phyloP scores from a whole-genome alignment of 805 yeast species.

The Kodamaea neixiangensis region DNA sequence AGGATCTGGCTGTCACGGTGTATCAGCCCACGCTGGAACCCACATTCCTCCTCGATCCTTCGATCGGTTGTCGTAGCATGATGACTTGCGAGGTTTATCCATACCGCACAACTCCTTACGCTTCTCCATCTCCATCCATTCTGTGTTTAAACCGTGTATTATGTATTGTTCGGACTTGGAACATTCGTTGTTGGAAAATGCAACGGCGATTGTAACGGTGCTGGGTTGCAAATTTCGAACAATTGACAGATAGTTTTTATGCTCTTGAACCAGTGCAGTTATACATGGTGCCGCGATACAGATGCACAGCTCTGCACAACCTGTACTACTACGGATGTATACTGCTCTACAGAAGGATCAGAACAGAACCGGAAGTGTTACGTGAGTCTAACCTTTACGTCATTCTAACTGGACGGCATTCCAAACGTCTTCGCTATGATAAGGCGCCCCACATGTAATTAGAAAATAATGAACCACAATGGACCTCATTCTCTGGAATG shows the following conservation, averaged over 20 bases:
- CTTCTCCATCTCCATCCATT: no score
- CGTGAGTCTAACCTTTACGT: background rate
- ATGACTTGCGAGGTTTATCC: background rate
- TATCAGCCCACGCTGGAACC: background rate
- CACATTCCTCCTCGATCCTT: background rate
- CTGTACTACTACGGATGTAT: no score
- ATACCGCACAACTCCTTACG: no score
- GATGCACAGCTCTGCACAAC: no score
- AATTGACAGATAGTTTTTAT: no score
- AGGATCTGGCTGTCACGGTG: background rate
- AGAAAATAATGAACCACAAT: background rate
- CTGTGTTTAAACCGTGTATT: no score
- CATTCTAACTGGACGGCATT: background rate
- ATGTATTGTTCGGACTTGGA: background rate
- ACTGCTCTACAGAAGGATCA: no score
- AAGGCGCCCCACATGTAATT: background rate
- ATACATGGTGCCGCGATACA: no score
- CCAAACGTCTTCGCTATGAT: background rate
- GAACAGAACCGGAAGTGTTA: background rate
- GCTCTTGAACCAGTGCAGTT: no score
- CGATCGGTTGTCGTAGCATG: no score
- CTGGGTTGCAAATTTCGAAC: no score
- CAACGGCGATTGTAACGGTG: background rate
- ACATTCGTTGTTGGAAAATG: background rate
- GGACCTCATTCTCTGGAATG: no score